Evolutionary conservation across 805 yeast species (phyloP), one percentile per base, ranked within the genome.

Genomic region (Pichia occidentalis): DNA sequence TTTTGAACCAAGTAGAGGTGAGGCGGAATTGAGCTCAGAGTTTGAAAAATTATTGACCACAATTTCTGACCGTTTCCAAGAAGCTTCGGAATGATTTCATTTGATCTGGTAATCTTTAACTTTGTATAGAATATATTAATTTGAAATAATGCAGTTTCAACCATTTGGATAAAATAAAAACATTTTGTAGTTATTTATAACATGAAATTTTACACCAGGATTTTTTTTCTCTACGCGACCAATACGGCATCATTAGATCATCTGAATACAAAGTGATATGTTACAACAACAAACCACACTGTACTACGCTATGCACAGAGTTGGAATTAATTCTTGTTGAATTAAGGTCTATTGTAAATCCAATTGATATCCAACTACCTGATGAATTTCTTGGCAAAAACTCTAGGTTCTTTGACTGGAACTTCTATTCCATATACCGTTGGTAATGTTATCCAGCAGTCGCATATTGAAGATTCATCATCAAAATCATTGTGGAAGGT

Each of bases 1-100:
- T 73, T 81, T 84, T 61, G 95, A 90, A 69, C 99, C 99, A 54
- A 75, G 86, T 51, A 77, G 78, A 53, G 99, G 99, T 57, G 78
- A 85, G 67, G 73, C 70, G 43, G 92, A 73, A 57, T 81, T 82
- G 50, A 73, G 71, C 51, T 75, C 67, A 50, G 87, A 85, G 63
- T 90, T 86, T 64, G 84, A 77, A 50, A 79, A 77, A 53, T 73
- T 92, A 55, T 68, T 83, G 55, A 63, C 77, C 39, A 74, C 68
- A 53, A 85, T 92, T 56, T 73, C 83, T 50, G 97, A 92, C 61
- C 79, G 85, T 65, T 92, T 92, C 67, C 90, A 95, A 46, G 97
- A 90, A 64, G 94, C 95, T 24, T 75, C 95, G 42, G 97, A 90
- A 68, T 90, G 75, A 59, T 23, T 9, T 27, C 5, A 16, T 17